Conservation (phyloP, 1,284 basidiomycete species). For the Coniferiporia sulphurascens region DNA sequence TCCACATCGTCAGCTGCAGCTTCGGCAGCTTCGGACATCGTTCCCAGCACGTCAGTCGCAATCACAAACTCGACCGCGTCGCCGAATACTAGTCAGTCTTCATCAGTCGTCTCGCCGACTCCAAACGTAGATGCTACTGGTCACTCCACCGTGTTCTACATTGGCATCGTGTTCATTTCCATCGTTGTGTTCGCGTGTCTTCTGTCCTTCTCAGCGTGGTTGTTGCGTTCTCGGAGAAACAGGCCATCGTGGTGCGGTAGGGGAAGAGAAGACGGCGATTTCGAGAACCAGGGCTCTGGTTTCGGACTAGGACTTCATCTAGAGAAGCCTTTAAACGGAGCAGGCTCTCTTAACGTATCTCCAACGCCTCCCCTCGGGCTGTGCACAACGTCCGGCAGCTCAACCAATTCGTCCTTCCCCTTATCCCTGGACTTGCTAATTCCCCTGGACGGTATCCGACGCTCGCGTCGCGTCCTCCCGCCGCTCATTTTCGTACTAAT, state of each 20-base stretch:
- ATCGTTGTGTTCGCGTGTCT: constrained; percentile 11
- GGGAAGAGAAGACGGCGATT: constrained; percentile 10
- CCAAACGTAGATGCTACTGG: neutral
- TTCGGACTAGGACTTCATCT: constrained; percentile 15
- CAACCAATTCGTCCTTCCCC: neutral
- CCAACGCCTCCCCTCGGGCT: neutral
- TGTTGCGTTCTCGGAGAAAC: constrained; percentile 12
- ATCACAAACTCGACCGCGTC: neutral
- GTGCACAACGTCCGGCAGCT: neutral
- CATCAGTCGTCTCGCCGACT: constrained; percentile 3
- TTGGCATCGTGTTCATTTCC: constrained; percentile 9
- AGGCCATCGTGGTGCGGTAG: constrained; percentile 8
- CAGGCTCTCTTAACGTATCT: neutral
- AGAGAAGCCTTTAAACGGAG: constrained; percentile 2
- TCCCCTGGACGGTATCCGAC: constrained; percentile 6
- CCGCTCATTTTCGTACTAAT: neutral
- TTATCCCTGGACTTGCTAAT: neutral
- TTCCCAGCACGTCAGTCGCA: neutral
- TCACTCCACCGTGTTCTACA: constrained; percentile 14
- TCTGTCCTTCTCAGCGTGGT: constrained; percentile 11
- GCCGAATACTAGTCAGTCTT: neutral
- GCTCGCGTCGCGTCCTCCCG: neutral
- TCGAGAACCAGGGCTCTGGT: constrained; percentile 13
- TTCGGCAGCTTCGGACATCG: neutral
- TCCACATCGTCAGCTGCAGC: neutral